Conservation (phyloP, 257 asterid species). For the Phtheirospermum japonicum region DNA sequence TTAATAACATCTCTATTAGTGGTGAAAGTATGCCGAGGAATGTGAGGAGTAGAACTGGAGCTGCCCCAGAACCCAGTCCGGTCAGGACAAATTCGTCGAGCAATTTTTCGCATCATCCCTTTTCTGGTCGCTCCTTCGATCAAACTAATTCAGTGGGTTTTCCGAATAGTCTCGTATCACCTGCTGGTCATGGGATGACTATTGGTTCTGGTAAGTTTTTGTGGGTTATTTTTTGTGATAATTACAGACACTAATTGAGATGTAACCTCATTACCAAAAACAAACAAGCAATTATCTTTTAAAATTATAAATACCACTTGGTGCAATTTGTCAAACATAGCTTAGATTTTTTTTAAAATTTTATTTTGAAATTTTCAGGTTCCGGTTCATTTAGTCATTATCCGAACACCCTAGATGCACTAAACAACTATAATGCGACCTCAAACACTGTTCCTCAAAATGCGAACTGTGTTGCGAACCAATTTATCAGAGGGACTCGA, state of each 20-base stretch:
- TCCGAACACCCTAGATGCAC: conserved; percentile 29
- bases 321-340: too few species aligned
- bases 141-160: conserved; percentile 34
- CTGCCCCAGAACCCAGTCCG: conserved; percentile 39
- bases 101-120: too few species aligned
- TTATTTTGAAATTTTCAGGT: conserved; percentile 35
- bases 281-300: too few species aligned
- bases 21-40: conserved; percentile 48
- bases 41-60: conserved; percentile 52
- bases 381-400: conserved; percentile 36
- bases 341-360: too few species aligned
- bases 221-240: too few species aligned
- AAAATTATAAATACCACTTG: too few species aligned
- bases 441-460: conserved; percentile 36
- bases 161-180: conserved; percentile 9
- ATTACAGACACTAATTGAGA: too few species aligned
- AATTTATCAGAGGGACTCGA: too few species aligned
- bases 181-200: conserved; percentile 42
- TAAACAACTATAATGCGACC: conserved; percentile 33
- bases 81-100: too few species aligned
- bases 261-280: too few species aligned
- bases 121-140: conserved; percentile 28
- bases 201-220: conserved; percentile 39
- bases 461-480: conserved; percentile 34
- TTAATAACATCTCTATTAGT: conserved; percentile 42